Conservation (phyloP, 306 rosid genomes). For the Carpinus viminea region DNA sequence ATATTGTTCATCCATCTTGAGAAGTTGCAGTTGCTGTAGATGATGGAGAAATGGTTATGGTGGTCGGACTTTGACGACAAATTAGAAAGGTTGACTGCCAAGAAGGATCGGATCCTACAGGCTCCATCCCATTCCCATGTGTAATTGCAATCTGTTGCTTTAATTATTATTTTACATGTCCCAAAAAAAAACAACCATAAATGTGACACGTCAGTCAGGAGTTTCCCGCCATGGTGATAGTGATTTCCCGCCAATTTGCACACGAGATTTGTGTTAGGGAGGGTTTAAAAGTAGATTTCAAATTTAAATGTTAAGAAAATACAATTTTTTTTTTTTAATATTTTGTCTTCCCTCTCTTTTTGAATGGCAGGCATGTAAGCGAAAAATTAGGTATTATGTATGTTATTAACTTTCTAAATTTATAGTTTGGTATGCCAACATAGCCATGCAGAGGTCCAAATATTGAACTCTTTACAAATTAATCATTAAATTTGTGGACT, state of each 20-base stretch:
- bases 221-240: constrained; percentile 2
- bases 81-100: too few species aligned
- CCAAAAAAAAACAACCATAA: not conserved
- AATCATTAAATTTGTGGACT: too few species aligned
- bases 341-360: not conserved
- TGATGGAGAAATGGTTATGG: too few species aligned
- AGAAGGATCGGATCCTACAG: too few species aligned
- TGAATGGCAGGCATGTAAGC: not conserved
- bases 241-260: not conserved
- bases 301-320: not conserved
- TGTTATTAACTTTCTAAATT: not conserved
- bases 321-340: not conserved
- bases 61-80: too few species aligned
- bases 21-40: too few species aligned
- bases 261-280: not conserved
- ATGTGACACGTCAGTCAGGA: not conserved
- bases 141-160: too few species aligned
- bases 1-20: too few species aligned
- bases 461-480: too few species aligned
- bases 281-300: not conserved
- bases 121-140: too few species aligned
- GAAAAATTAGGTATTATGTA: not conserved
- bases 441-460: too few species aligned
- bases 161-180: too few species aligned
- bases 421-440: not conserved